Evolutionary conservation across 345 rosid species (phyloP), one percentile per base, ranked within the genome.

Genomic region (Heritiera littoralis): DNA sequence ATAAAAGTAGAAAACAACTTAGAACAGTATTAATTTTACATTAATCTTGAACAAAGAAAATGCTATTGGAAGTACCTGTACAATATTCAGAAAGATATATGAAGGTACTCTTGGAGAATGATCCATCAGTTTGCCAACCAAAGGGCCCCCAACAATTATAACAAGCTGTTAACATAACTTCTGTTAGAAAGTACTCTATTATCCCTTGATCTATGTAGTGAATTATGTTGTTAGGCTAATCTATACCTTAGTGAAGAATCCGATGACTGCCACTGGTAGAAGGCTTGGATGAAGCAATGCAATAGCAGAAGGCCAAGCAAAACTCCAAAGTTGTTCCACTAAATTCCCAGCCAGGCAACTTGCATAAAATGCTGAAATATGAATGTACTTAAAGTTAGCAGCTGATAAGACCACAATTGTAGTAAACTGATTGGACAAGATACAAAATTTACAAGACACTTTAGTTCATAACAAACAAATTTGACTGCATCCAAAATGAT

Each of bases 301-400:
- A 69, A 95, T 93, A 49, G 99, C 93, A 64, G 97, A 92, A 3
- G 99, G 99, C 98, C 97, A 95, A 72, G 96, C 95, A 80, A 95
- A 95, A 79, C 85, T 92, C 99, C 98, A 93, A 2, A 95, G 90
- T 79, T 91, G 96, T 72, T 95, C 99, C 80, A 95, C 99, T 74
- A 93, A 80, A 83, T 93, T 93, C 49, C 93, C 98, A 43, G 93
- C 92, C 48, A 95, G 72, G 84, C 88, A 90, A 78, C 88, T 88
- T 15, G 98, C 93, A 80, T 95, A 93, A 43, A 95, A 83, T 66
- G 91, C 93, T 92, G 91, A 77, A 82, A 78, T 66, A 77, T 54
- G 73, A 9, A 54, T 74, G 17, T 14, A 58, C 17, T 32, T 35
- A 71, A 77, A 43, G 66, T 79, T 74, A 85, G 82, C 28, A 46